A percentile compares a stretch with the other conserved stretches of the same genome.
phyloP scores from a whole-genome alignment of 2,329 filamentous ascomycete species.

The Pyrenochaeta sp. region DNA sequence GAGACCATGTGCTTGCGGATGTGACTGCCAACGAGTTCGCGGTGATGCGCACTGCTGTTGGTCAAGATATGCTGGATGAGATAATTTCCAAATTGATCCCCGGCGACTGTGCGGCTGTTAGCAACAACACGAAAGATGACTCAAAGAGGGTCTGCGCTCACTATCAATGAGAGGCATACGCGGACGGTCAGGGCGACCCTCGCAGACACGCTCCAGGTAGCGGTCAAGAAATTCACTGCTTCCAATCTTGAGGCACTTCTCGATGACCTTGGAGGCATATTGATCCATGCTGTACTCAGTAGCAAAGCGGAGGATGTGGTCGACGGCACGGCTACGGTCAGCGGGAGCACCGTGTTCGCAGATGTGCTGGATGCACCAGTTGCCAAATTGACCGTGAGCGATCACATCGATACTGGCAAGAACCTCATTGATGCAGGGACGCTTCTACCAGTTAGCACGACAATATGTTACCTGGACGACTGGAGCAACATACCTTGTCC shows the following conservation, averaged over 20 bases:
- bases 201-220: conserved; percentile 93
- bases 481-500: conserved; percentile 75
- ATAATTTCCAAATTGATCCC: conserved; percentile 99
- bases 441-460: conserved; percentile 60
- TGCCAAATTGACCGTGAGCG: conserved; percentile 96
- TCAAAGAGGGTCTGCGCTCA: conserved; percentile 48
- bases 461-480: neutral
- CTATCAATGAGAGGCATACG: conserved; percentile 97
- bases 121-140: conserved; percentile 4
- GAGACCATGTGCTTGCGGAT: conserved; percentile 99
- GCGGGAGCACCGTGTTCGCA: conserved; percentile 93
- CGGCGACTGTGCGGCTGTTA: conserved; percentile 69
- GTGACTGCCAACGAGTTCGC: conserved; percentile 90
- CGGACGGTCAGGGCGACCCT: conserved; percentile 86
- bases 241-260: conserved; percentile 98
- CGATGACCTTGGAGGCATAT: conserved; percentile 98
- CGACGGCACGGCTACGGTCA: conserved; percentile 91
- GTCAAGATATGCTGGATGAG: conserved; percentile 96
- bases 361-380: conserved; percentile 99
- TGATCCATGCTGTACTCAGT: conserved; percentile 99
- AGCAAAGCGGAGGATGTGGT: conserved; percentile 92
- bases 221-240: conserved; percentile 88
- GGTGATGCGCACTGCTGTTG: conserved; percentile 85
- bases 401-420: conserved; percentile 94
- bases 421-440: conserved; percentile 96